phyloP scores from a whole-genome alignment of 2,329 filamentous ascomycete species.

The Tolypocladium pustulatum region DNA sequence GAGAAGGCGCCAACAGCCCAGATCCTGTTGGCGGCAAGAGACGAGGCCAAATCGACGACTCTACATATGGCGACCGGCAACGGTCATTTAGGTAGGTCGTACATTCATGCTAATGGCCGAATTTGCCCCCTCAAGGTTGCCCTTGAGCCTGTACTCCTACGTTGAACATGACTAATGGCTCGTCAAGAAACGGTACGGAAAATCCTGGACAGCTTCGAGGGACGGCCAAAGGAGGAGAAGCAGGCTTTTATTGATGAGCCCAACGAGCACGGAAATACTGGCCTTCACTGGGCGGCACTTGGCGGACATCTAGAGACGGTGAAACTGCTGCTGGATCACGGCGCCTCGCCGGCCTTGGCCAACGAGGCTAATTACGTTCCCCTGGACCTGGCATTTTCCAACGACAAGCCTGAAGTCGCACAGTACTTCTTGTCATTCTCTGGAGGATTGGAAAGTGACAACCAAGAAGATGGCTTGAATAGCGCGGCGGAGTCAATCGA shows the following conservation, averaged over 20 bases:
- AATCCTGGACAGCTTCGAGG: slow-evolving; percentile 31
- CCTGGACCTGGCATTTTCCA: slow-evolving; percentile 62
- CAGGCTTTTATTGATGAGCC: slow-evolving; percentile 52
- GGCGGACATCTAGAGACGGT: slow-evolving; percentile 79
- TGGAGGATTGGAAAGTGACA: slow-evolving; percentile 35
- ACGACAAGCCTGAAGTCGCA: slow-evolving; percentile 55
- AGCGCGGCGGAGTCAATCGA: slow-evolving; percentile 26
- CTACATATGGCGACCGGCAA: slow-evolving; percentile 92
- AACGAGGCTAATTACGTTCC: slow-evolving; percentile 80
- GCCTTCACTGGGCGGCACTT: slow-evolving; percentile 86
- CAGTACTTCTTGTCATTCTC: slow-evolving; percentile 46
- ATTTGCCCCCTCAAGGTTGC: too few relatives aligned
- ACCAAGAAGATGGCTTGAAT: slow-evolving; percentile 32
- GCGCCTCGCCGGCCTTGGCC: slow-evolving; percentile 65
- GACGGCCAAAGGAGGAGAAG: slow-evolving; percentile 27
- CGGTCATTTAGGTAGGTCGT: slow-evolving; percentile 61
- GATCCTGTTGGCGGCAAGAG: slow-evolving; percentile 59
- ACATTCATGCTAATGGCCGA: not conserved
- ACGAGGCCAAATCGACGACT: slow-evolving; percentile 67
- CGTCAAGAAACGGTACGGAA: slow-evolving; percentile 31
- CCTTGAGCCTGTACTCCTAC: not conserved
- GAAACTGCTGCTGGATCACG: slow-evolving; percentile 63
- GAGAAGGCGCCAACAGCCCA: slow-evolving; percentile 50
- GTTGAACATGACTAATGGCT: not conserved
- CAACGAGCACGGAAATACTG: slow-evolving; percentile 81